Percentiles rank a stretch among this genome's conserved stretches.
phyloP scores from a whole-genome alignment of 345 rosid genomes.

The Hirschfeldia incana region DNA sequence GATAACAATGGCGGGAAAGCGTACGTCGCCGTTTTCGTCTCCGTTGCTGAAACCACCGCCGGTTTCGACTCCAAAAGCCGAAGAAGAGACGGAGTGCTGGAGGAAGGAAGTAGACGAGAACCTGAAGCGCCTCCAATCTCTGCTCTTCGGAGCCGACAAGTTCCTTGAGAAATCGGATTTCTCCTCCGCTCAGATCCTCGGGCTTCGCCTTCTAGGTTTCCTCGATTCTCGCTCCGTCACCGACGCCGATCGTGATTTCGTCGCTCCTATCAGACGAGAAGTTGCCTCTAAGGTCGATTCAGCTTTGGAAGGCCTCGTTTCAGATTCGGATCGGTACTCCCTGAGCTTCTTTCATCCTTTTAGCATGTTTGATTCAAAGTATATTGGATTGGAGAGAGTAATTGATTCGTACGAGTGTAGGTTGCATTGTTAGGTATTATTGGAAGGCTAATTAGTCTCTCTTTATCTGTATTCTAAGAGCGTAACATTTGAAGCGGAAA shows the following conservation, averaged over 20 bases:
- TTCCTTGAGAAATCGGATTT: constrained; percentile 70
- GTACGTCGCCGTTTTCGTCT: constrained; percentile 38
- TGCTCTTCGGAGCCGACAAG: constrained; percentile 73
- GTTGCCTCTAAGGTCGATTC: constrained; percentile 62
- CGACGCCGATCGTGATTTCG: constrained; percentile 56
- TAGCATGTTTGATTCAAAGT: neutral
- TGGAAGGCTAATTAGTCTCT: neutral
- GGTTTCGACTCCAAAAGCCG: constrained; percentile 22
- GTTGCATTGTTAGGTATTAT: neutral
- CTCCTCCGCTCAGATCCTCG: constrained; percentile 66
- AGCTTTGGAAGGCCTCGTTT: constrained; percentile 59
- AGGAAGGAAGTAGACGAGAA: constrained; percentile 72
- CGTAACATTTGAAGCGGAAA: neutral
- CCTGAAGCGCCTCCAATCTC: constrained; percentile 84
- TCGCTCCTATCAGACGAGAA: constrained; percentile 66
- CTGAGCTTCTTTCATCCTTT: neutral
- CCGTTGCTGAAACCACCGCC: constrained; percentile 37
- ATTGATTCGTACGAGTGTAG: neutral
- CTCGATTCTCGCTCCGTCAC: constrained; percentile 71
- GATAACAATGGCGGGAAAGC: constrained; percentile 57
- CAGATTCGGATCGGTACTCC: constrained; percentile 77
- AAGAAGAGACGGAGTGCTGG: constrained; percentile 55
- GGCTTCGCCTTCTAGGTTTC: constrained; percentile 87
- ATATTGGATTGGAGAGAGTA: neutral
- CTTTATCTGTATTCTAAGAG: constrained; percentile 1